A percentile compares a stretch with the other conserved stretches of the same genome.
phyloP scores from a whole-genome alignment of 2,329 filamentous ascomycete genomes.

The Exophiala bonariae region DNA sequence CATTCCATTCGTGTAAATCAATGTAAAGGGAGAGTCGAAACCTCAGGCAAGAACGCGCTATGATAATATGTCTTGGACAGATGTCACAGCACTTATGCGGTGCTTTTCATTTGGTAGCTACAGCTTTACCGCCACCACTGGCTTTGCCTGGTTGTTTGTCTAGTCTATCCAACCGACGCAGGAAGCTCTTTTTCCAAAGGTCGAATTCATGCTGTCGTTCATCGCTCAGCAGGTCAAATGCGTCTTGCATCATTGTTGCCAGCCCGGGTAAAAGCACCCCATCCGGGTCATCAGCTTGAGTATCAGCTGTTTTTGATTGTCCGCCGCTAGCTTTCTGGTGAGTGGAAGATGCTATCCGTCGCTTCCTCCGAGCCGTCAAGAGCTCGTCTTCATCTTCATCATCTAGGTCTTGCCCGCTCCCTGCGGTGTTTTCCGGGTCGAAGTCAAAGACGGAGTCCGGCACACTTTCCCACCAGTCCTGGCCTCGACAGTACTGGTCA shows the following conservation, averaged over 20 bases:
- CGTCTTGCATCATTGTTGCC: constrained; percentile 53
- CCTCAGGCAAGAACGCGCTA: no score
- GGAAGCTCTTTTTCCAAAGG: constrained; percentile 44
- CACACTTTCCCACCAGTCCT: constrained; percentile 68
- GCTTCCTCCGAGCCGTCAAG: constrained; percentile 22
- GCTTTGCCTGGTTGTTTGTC: constrained; percentile 23
- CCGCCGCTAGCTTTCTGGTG: background rate
- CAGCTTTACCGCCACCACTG: background rate
- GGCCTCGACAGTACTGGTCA: constrained; percentile 53
- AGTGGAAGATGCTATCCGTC: constrained; percentile 1
- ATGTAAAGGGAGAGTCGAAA: no score
- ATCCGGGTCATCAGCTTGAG: constrained; percentile 34
- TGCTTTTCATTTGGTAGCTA: constrained; percentile 6
- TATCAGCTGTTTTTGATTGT: constrained; percentile 19
- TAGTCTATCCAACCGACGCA: constrained; percentile 38
- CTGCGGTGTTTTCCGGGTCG: constrained; percentile 25
- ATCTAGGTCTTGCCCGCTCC: background rate
- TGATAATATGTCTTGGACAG: no score
- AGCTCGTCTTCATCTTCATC: constrained; percentile 14
- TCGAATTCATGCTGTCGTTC: constrained; percentile 42
- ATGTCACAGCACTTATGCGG: no score
- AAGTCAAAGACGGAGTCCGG: constrained; percentile 40
- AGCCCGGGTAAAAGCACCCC: constrained; percentile 46
- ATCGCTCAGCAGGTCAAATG: constrained; percentile 48
- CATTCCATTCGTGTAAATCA: no score